Base-by-base conservation (phyloP, 768 basidiomycete genomes). In the Termitomyces sp. region DNA sequence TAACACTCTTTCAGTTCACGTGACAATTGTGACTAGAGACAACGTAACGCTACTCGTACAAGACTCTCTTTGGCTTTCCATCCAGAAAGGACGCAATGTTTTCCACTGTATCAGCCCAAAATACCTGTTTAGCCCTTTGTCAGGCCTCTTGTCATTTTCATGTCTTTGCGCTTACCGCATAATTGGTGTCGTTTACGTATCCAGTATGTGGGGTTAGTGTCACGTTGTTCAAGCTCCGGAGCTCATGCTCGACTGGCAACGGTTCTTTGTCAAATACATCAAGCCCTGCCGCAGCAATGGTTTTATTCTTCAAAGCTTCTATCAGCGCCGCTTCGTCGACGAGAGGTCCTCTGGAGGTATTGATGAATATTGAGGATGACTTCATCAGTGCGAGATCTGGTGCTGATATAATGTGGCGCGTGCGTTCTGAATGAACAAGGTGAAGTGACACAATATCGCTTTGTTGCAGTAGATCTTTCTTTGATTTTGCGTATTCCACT, bases 241-340 rank as follows among this genome's bases (percentile, higher is more conserved):
- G 61, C 0, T 84, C 79, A 67, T 87, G 82, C 54, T 83, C 80
- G 39, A 83, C 63, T 5, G 85, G 84, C 56, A 88, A 71, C n/a
- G 88, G 89, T 66, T 90, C 87, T 39, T 79, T 67, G 50, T 87
- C 86, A 67, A 81, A 89, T 1, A 90, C 88, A 69, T 89, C 88
- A 57, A 89, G 68, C 0, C 84, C 88, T 0, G 82, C 87, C 0
- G 85, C 88, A 3, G 79, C 78, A 39, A 89, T 86, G 48, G 63
- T 73, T 44, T 75, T 77, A 38, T 78, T 67, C 59, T 76, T 69
- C 61, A 89, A 67, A 2, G 75, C 77, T 4, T 82, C 70, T 9
- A 89, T 61, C 38, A 91, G 67, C 0, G 82, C 88, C 0, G 55
- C 63, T 65, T 89, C 88, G 57, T 89, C 83, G 5, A 91, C 80